Evolutionary conservation across 139 green algal genomes (phyloP).

Genomic region (Closterium sp.): DNA sequence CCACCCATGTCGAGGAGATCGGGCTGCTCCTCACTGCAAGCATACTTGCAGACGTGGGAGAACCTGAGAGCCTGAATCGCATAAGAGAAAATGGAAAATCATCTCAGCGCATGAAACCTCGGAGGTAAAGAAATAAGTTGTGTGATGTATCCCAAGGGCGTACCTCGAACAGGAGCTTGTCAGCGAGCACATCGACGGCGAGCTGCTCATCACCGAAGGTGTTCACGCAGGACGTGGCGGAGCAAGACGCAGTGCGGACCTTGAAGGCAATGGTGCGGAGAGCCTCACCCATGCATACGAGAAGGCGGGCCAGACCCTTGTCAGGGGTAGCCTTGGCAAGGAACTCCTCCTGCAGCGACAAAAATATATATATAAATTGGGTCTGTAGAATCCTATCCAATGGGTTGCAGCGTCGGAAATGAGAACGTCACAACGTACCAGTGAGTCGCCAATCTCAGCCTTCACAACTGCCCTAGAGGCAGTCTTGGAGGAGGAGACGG

Average conservation of each 20-base stretch:
- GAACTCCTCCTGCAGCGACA: slow-evolving; percentile 39
- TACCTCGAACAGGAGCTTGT: slow-evolving; percentile 54
- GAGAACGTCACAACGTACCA: not conserved
- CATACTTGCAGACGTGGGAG: slow-evolving; percentile 57
- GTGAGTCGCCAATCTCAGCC: slow-evolving; percentile 4
- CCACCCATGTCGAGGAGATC: slow-evolving; percentile 57
- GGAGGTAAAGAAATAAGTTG: too few species aligned
- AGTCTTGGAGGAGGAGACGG: not conserved
- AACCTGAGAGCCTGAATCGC: slow-evolving; percentile 48
- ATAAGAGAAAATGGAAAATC: too few species aligned
- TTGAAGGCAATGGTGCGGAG: slow-evolving; percentile 55
- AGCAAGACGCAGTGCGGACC: slow-evolving; percentile 50
- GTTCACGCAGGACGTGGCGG: slow-evolving; percentile 58
- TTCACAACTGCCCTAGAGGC: not conserved
- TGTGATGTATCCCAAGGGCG: too few species aligned
- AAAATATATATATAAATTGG: not conserved
- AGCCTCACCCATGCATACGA: slow-evolving; percentile 51
- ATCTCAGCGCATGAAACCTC: too few species aligned
- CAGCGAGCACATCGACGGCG: slow-evolving; percentile 63
- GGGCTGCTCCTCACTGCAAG: slow-evolving; percentile 54
- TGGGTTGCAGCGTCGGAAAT: not conserved
- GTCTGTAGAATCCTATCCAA: not conserved
- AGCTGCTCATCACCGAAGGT: slow-evolving; percentile 66
- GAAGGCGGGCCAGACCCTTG: slow-evolving; percentile 46
- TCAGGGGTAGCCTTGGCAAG: slow-evolving; percentile 40